Conservation (phyloP, 2,329 filamentous ascomycete genomes). For the Scorias spongiosa region DNA sequence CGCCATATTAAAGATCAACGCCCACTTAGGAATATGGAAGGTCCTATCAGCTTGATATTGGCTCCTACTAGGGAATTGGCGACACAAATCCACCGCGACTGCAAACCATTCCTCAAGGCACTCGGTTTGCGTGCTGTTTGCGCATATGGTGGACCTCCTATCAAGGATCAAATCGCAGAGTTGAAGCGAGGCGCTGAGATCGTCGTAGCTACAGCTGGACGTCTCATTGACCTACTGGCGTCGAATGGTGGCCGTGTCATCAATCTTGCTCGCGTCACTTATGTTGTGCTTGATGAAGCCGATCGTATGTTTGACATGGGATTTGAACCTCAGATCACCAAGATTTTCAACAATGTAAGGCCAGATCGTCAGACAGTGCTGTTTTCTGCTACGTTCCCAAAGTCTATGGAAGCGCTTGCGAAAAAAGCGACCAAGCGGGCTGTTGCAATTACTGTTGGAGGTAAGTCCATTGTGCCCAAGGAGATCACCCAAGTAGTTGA, state of each 20-base stretch:
- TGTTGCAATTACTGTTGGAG: slow-evolving; percentile 84
- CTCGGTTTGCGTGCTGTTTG: slow-evolving; percentile 76
- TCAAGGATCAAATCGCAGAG: slow-evolving; percentile 94
- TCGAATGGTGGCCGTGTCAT: slow-evolving; percentile 91
- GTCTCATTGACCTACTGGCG: slow-evolving; percentile 87
- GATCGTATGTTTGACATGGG: slow-evolving; percentile 99
- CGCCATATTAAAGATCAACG: slow-evolving; percentile 91
- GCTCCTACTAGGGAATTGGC: slow-evolving; percentile 89
- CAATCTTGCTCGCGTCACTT: slow-evolving; percentile 76
- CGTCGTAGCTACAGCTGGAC: slow-evolving; percentile 84
- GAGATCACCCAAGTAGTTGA: slow-evolving; percentile 87
- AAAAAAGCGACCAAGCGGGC: slow-evolving; percentile 76
- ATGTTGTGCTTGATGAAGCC: slow-evolving; percentile 90
- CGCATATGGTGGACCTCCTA: slow-evolving; percentile 86
- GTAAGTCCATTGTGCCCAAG: slow-evolving; percentile 52
- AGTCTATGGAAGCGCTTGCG: slow-evolving; percentile 78
- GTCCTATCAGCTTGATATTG: slow-evolving; percentile 77
- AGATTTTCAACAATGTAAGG: slow-evolving; percentile 81
- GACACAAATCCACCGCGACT: slow-evolving; percentile 84
- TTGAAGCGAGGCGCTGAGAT: slow-evolving; percentile 91
- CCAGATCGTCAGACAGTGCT: slow-evolving; percentile 87
- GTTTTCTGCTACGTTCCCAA: slow-evolving; percentile 92
- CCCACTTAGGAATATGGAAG: slow-evolving; percentile 67
- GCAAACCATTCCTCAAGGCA: slow-evolving; percentile 83
- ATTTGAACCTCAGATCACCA: slow-evolving; percentile 95